A percentile compares a stretch with the other conserved stretches of the same genome.
These are phyloP conservation scores for Ustilago curta DNA, from an alignment of 1,284 basidiomycete species.

Conservation along the genomic window DNA sequence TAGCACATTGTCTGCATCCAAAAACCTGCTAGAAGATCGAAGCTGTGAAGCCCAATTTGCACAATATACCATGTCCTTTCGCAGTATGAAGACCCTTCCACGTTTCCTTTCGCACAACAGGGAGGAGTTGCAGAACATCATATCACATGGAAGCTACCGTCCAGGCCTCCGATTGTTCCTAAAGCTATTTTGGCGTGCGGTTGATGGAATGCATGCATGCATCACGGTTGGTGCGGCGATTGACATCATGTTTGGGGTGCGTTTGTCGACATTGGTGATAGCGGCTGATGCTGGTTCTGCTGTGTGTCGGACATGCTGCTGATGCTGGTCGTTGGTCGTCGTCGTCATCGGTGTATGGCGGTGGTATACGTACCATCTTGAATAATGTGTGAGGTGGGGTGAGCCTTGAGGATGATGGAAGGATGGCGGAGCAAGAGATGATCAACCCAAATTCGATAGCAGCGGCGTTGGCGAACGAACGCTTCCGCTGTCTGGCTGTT, in stretches of 20 bases:
- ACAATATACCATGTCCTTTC: neutral
- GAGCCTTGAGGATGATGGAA: slow-evolving; percentile 58
- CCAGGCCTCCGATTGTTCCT: neutral
- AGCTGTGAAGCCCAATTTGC: neutral
- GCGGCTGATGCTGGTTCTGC: slow-evolving; percentile 16
- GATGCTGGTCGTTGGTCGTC: slow-evolving; percentile 26
- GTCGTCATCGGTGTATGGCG: slow-evolving; percentile 10
- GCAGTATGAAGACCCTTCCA: neutral
- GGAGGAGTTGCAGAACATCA: neutral
- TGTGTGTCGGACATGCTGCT: slow-evolving; percentile 4
- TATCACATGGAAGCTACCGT: neutral
- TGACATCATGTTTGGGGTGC: neutral
- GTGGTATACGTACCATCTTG: slow-evolving; percentile 52
- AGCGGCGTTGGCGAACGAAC: slow-evolving; percentile 25
- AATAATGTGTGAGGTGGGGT: slow-evolving; percentile 31
- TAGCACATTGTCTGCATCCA: neutral
- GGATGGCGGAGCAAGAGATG: slow-evolving; percentile 34
- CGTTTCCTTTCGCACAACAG: neutral
- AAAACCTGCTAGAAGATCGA: neutral
- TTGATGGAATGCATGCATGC: neutral
- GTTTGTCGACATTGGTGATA: neutral
- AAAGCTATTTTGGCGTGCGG: neutral
- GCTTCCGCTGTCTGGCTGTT: neutral
- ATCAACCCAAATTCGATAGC: slow-evolving; percentile 22
- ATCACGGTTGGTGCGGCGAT: neutral